phyloP scores from a whole-genome alignment of 768 basidiomycete species.

The Floccularia luteovirens region DNA sequence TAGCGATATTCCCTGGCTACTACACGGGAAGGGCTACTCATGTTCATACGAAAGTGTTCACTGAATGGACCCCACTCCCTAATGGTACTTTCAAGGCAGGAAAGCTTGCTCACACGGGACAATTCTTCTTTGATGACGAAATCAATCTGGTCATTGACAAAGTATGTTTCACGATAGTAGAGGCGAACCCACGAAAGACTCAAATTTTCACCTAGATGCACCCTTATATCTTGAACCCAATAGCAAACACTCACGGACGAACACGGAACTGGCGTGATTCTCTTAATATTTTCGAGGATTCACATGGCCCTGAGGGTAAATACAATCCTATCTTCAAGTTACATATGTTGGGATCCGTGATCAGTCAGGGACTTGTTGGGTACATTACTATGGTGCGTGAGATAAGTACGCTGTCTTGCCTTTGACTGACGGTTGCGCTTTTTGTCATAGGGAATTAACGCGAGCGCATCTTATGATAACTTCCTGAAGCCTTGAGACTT shows the following conservation, averaged over 20 bases:
- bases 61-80: slow-evolving; percentile 33
- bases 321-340: slow-evolving; percentile 48
- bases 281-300: slow-evolving; percentile 46
- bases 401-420: background rate
- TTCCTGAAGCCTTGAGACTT: slow-evolving; percentile 21
- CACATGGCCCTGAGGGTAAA: slow-evolving; percentile 36
- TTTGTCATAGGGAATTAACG: slow-evolving; percentile 28
- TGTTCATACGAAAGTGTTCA: slow-evolving; percentile 47
- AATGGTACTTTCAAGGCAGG: slow-evolving; percentile 40
- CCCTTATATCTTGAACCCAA: slow-evolving; percentile 43
- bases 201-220: slow-evolving; percentile 29
- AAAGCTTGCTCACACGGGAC: slow-evolving; percentile 38
- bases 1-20: slow-evolving; percentile 50
- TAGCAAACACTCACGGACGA: slow-evolving; percentile 35
- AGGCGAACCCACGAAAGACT: background rate
- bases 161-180: slow-evolving; percentile 13
- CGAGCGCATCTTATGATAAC: slow-evolving; percentile 28
- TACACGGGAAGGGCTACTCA: slow-evolving; percentile 51
- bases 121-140: slow-evolving; percentile 53
- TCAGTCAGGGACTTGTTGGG: slow-evolving; percentile 40
- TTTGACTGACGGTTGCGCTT: background rate
- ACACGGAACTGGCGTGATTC: slow-evolving; percentile 47
- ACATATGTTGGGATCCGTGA: slow-evolving; percentile 40
- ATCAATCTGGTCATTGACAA: slow-evolving; percentile 41
- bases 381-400: slow-evolving; percentile 48